Conservation (phyloP, 2,329 filamentous ascomycete genomes). For the Xylariaceae sp. region DNA sequence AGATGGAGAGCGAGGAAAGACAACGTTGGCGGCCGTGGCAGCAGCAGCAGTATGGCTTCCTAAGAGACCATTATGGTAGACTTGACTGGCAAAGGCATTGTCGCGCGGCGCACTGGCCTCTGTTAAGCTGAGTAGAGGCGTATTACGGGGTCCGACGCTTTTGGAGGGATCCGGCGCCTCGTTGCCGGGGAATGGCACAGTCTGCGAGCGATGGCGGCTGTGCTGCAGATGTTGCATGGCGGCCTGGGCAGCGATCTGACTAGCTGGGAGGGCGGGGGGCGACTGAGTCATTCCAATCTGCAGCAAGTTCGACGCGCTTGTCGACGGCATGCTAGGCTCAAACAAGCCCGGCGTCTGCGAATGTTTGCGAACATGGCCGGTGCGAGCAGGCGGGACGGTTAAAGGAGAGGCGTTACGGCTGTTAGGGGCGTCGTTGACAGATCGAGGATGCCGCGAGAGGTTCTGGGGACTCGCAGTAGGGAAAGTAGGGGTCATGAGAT, state of each 20-base stretch:
- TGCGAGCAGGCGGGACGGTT: slow-evolving; percentile 37
- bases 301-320: slow-evolving; percentile 50
- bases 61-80: slow-evolving; percentile 57
- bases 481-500: slow-evolving; percentile 44
- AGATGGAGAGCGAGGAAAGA: slow-evolving; percentile 59
- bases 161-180: slow-evolving; percentile 41
- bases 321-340: slow-evolving; percentile 65
- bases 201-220: slow-evolving; percentile 66
- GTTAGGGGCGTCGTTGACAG: slow-evolving; percentile 32
- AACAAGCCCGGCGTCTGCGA: slow-evolving; percentile 73
- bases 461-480: slow-evolving; percentile 47
- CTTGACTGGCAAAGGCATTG: slow-evolving; percentile 44
- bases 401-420: slow-evolving; percentile 40
- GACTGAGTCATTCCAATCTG: slow-evolving; percentile 44
- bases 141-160: slow-evolving; percentile 49
- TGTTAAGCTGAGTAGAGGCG: slow-evolving; percentile 59
- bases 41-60: slow-evolving; percentile 60
- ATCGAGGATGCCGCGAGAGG: slow-evolving; percentile 51
- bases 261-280: slow-evolving; percentile 51
- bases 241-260: slow-evolving; percentile 74
- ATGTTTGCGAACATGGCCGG: slow-evolving; percentile 48
- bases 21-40: slow-evolving; percentile 66
- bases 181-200: slow-evolving; percentile 54
- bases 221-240: slow-evolving; percentile 58
- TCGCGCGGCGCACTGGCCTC: slow-evolving; percentile 60